Evolutionary conservation across 768 basidiomycete species (phyloP).

Genomic region (Hortiboletus flavorubellus): DNA sequence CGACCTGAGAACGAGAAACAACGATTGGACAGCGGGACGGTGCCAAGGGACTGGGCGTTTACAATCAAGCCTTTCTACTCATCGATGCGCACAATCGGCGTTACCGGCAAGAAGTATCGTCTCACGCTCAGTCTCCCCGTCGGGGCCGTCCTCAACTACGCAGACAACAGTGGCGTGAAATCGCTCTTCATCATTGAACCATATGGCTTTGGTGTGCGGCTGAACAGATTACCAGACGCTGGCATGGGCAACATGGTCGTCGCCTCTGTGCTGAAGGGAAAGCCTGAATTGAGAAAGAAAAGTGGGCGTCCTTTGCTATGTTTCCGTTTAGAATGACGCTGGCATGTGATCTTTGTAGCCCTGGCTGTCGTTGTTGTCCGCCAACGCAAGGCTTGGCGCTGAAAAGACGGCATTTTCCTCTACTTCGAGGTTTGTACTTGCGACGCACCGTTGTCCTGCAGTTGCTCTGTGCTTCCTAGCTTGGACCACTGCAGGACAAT

Average conservation of each 20-base stretch:
- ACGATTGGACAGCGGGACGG: too few relatives aligned
- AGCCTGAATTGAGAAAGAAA: slow-evolving; percentile 52
- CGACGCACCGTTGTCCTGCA: too few relatives aligned
- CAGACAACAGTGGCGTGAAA: slow-evolving; percentile 53
- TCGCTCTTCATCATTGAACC: slow-evolving; percentile 94
- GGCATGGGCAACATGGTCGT: slow-evolving; percentile 95
- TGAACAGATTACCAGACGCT: slow-evolving; percentile 96
- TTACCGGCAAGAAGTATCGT: slow-evolving; percentile 94
- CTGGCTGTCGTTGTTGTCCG: slow-evolving; percentile 97
- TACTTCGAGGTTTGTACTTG: slow-evolving; percentile 78
- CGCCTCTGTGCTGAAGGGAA: slow-evolving; percentile 98
- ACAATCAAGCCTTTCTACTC: neutral
- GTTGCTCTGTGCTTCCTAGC: neutral
- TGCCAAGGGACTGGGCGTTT: too few relatives aligned
- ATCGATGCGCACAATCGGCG: slow-evolving; percentile 38
- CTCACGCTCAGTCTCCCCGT: slow-evolving; percentile 93
- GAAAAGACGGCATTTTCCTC: slow-evolving; percentile 97
- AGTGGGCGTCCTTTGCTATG: slow-evolving; percentile 40
- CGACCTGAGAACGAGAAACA: too few relatives aligned
- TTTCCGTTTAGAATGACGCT: neutral
- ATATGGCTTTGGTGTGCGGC: slow-evolving; percentile 90
- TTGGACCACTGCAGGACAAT: slow-evolving; percentile 18
- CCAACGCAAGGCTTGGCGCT: slow-evolving; percentile 97
- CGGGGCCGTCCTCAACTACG: slow-evolving; percentile 90
- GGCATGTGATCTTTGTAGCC: slow-evolving; percentile 45